phyloP scores from a whole-genome alignment of 2,329 filamentous ascomycete genomes.

The Aaosphaeria pasadenensis region DNA sequence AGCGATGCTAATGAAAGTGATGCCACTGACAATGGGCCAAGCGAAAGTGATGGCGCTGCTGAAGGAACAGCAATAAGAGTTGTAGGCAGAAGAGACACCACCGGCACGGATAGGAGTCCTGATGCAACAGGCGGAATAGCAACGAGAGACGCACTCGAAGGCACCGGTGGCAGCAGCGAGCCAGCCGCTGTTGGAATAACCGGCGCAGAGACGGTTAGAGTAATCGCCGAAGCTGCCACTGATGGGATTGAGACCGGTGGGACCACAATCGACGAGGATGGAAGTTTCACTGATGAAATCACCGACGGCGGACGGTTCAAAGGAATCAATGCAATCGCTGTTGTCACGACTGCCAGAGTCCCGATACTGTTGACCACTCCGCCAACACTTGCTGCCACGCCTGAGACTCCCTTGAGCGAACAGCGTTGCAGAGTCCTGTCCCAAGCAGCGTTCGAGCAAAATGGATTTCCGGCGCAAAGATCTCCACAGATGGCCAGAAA shows the following conservation, averaged over 20 bases:
- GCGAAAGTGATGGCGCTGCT: no score
- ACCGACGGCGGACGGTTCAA: neutral
- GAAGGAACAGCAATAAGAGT: no score
- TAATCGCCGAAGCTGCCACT: neutral
- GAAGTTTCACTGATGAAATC: neutral
- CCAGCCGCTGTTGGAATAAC: neutral
- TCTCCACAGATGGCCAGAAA: conserved; percentile 5
- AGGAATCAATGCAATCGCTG: neutral
- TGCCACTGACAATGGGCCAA: no score
- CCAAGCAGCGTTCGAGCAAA: conserved; percentile 7
- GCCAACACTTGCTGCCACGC: neutral
- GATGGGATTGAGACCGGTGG: neutral
- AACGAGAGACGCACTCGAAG: no score
- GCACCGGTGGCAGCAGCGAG: no score
- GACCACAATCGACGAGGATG: neutral
- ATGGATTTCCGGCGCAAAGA: conserved; percentile 4
- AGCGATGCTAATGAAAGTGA: neutral
- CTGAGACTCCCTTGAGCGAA: conserved; percentile 5
- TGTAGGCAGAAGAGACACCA: no score
- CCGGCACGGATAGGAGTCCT: no score
- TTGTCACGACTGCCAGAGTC: neutral
- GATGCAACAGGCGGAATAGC: no score
- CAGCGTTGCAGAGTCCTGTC: conserved; percentile 3
- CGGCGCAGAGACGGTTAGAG: neutral
- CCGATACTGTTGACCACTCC: neutral